These are phyloP conservation scores for Kodamaea suecica DNA, from an alignment of 1,139 yeast species.

Conservation along the genomic window DNA sequence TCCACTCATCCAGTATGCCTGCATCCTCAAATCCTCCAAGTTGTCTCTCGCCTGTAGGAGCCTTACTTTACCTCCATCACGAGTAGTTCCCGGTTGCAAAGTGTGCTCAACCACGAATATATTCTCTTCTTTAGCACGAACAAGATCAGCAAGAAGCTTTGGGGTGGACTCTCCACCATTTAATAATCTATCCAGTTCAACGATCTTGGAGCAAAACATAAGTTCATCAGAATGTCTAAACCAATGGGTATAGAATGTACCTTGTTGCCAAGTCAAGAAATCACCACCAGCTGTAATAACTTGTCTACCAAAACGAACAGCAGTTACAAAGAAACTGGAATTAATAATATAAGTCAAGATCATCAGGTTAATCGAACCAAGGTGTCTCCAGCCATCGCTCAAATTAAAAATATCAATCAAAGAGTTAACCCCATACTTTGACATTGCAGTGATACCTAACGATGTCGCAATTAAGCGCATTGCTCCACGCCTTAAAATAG, in stretches of 20 bases:
- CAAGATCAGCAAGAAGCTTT: constrained; percentile 38
- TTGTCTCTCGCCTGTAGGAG: constrained; percentile 42
- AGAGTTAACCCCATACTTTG: constrained; percentile 39
- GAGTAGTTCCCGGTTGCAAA: constrained; percentile 32
- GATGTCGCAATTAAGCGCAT: constrained; percentile 32
- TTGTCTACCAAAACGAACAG: constrained; percentile 57
- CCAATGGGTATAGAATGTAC: constrained; percentile 66
- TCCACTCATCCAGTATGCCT: constrained; percentile 75
- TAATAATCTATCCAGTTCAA: constrained; percentile 60
- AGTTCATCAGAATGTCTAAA: constrained; percentile 66
- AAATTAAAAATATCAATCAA: constrained; percentile 33
- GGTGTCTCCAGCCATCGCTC: constrained; percentile 38
- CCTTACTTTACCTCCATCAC: constrained; percentile 41
- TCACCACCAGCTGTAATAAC: constrained; percentile 50
- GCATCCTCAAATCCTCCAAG: constrained; percentile 53
- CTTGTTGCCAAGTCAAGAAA: constrained; percentile 59
- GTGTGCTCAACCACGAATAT: constrained; percentile 25
- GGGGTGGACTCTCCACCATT: constrained; percentile 39
- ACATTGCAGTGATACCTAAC: constrained; percentile 33
- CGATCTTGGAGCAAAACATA: constrained; percentile 60
- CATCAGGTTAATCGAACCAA: constrained; percentile 59
- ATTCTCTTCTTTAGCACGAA: constrained; percentile 28
- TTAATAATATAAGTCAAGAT: constrained; percentile 60
- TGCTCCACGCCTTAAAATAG: constrained; percentile 28
- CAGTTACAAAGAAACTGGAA: constrained; percentile 55